Evolutionary conservation across 164 flowering plant species (phyloP).

Genomic region (Aristolochia contorta): DNA sequence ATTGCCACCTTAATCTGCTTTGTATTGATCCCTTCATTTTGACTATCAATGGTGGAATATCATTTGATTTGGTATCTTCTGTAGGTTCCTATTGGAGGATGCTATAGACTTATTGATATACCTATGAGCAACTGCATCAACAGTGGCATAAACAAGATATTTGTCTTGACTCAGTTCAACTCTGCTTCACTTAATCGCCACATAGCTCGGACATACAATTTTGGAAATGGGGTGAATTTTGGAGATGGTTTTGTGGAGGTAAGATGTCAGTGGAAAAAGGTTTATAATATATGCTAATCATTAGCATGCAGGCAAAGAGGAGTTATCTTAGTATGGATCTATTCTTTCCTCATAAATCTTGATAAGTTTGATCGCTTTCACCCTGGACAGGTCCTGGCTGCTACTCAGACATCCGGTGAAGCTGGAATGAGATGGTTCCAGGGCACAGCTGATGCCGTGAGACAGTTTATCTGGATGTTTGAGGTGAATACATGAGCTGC

Average conservation of each 20-base stretch:
- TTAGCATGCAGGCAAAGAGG: too few relatives aligned
- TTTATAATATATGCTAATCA: neutral
- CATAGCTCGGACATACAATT: conserved; percentile 9
- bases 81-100: conserved; percentile 18
- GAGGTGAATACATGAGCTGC: conserved; percentile 7
- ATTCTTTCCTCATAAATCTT: neutral
- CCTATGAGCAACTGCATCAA: conserved; percentile 20
- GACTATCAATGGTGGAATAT: neutral
- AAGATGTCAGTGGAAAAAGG: neutral
- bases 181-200: conserved; percentile 17
- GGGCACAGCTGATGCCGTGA: conserved; percentile 98
- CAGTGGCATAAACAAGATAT: conserved; percentile 20
- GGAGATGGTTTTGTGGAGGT: conserved; percentile 20
- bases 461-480: conserved; percentile 36
- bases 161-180: conserved; percentile 16
- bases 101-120: conserved; percentile 17
- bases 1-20: too few relatives aligned
- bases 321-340: neutral
- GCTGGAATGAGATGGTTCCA: conserved; percentile 50
- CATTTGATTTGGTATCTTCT: neutral
- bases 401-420: conserved; percentile 18
- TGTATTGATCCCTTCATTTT: too few relatives aligned
- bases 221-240: conserved; percentile 19
- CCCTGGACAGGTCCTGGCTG: conserved; percentile 24
- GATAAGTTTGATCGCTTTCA: neutral